Conservation (phyloP, 1,284 basidiomycete genomes). For the Moesziomyces sp. region DNA sequence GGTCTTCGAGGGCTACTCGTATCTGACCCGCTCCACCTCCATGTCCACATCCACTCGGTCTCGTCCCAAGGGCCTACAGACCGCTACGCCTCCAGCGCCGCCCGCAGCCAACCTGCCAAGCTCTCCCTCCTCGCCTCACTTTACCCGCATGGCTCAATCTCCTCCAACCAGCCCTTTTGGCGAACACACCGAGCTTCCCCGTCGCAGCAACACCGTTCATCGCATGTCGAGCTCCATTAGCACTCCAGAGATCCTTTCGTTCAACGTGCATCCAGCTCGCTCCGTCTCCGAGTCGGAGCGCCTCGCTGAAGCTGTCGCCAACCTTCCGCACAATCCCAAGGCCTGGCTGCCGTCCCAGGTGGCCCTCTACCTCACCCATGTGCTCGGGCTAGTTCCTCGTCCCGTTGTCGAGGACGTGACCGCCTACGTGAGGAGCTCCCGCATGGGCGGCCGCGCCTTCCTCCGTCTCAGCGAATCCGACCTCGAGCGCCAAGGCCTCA, state of each 20-base stretch:
- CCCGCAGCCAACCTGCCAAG: constrained; percentile 3
- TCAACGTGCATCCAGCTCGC: constrained; percentile 9
- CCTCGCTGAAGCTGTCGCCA: constrained; percentile 37
- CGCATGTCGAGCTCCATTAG: constrained; percentile 29
- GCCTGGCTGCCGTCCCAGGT: constrained; percentile 60
- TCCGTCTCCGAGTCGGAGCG: constrained; percentile 30
- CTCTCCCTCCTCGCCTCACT: constrained; percentile 23
- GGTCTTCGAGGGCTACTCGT: constrained; percentile 58
- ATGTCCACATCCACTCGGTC: constrained; percentile 57
- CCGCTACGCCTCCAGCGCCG: constrained; percentile 7
- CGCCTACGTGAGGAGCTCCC: constrained; percentile 50
- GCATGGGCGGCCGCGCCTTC: constrained; percentile 60
- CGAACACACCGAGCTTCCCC: constrained; percentile 14
- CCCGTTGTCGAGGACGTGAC: constrained; percentile 61
- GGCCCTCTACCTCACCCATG: constrained; percentile 59
- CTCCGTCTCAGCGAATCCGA: constrained; percentile 57
- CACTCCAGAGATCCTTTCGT: constrained; percentile 15
- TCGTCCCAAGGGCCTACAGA: constrained; percentile 46
- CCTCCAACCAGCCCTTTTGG: constrained; percentile 9
- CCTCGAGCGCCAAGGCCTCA: constrained; percentile 55
- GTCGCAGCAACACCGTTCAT: constrained; percentile 28
- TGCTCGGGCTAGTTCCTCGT: constrained; percentile 57
- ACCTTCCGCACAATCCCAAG: constrained; percentile 55
- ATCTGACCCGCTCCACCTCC: constrained; percentile 53
- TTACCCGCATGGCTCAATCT: constrained; percentile 5